These are phyloP conservation scores for Trametes polyzona DNA, from an alignment of 1,284 basidiomycete species.

Conservation along the genomic window DNA sequence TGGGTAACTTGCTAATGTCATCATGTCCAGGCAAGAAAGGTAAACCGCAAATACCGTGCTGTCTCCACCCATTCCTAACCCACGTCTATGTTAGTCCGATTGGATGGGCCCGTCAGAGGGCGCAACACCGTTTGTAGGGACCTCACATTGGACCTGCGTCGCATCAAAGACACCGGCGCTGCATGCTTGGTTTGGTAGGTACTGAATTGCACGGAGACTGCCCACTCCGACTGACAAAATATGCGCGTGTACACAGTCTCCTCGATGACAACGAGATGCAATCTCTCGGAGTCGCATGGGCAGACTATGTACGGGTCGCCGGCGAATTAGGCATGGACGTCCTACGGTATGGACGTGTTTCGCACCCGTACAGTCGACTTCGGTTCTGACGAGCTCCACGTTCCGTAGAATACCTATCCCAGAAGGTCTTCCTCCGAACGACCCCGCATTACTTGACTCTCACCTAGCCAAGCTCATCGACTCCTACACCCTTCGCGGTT, in stretches of 20 bases:
- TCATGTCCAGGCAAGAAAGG: constrained; percentile 97
- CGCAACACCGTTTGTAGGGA: constrained; percentile 87
- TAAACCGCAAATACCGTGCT: constrained; percentile 29
- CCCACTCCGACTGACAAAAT: neutral
- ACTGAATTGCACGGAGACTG: neutral
- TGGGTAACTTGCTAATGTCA: constrained; percentile 91
- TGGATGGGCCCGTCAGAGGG: constrained; percentile 82
- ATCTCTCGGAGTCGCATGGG: constrained; percentile 85
- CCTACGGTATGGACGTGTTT: constrained; percentile 48
- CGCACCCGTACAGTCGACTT: neutral
- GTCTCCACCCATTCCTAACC: neutral
- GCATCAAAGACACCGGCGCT: constrained; percentile 80
- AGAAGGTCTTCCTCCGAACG: constrained; percentile 86
- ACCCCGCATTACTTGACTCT: constrained; percentile 65
- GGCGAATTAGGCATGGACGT: constrained; percentile 75
- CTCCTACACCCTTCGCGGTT: constrained; percentile 77
- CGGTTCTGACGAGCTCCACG: neutral
- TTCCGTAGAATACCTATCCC: constrained; percentile 80
- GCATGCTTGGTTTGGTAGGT: constrained; percentile 83
- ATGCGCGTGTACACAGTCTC: constrained; percentile 53
- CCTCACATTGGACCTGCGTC: constrained; percentile 73
- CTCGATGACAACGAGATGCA: constrained; percentile 87
- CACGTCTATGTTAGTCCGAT: constrained; percentile 60
- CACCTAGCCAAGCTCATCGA: constrained; percentile 75
- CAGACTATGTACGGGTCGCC: constrained; percentile 71